Conservation (phyloP, 169 alveolate species). For the Cryptosporidium muris region DNA sequence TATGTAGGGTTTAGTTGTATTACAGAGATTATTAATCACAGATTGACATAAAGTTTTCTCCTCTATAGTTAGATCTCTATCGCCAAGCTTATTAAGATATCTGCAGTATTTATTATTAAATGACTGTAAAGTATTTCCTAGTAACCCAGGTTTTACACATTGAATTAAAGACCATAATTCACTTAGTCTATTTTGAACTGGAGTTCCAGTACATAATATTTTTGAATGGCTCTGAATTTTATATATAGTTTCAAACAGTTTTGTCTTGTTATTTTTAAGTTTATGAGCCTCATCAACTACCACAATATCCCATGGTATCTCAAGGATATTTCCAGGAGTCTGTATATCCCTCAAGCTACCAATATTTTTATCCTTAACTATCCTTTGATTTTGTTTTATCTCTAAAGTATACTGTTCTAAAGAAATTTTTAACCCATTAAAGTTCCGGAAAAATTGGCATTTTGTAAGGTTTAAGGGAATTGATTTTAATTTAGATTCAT, state of each 20-base stretch:
- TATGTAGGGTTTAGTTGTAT: slow-evolving; percentile 50
- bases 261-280: slow-evolving; percentile 76
- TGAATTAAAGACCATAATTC: slow-evolving; percentile 68
- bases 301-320: slow-evolving; percentile 78
- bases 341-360: background rate
- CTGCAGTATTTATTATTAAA: slow-evolving; percentile 34
- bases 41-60: slow-evolving; percentile 47
- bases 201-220: slow-evolving; percentile 76
- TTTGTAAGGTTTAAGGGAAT: background rate
- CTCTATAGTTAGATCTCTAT: background rate
- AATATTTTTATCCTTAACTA: background rate
- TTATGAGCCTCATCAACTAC: slow-evolving; percentile 84
- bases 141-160: slow-evolving; percentile 75
- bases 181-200: slow-evolving; percentile 26
- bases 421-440: slow-evolving; percentile 7
- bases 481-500: background rate
- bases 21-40: slow-evolving; percentile 25
- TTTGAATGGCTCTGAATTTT: slow-evolving; percentile 73
- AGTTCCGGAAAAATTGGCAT: slow-evolving; percentile 1
- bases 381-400: background rate
- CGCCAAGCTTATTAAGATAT: slow-evolving; percentile 3
- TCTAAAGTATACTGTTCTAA: slow-evolving; percentile 19
- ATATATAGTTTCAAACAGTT: slow-evolving; percentile 71
- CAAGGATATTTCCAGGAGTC: background rate
- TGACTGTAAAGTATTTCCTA: slow-evolving; percentile 72